Conservation (phyloP, 2,329 filamentous ascomycete genomes). For the Colletotrichum spaethianum region DNA sequence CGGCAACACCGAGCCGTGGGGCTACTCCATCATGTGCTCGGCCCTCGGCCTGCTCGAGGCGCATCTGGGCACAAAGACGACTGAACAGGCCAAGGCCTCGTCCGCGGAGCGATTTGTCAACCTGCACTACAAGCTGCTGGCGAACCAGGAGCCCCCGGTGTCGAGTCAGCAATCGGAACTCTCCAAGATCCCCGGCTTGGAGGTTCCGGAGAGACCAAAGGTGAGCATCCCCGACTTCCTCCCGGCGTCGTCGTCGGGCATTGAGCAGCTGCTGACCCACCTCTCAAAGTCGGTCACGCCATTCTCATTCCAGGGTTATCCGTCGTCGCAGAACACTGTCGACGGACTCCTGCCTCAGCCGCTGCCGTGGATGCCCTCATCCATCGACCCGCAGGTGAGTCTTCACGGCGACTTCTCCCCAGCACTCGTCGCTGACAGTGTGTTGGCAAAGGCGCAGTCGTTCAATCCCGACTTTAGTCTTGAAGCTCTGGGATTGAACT, state of each 20-base stretch:
- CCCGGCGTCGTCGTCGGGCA: not conserved
- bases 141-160: slow-evolving; percentile 65
- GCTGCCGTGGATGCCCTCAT: slow-evolving; percentile 52
- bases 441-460: slow-evolving; percentile 48
- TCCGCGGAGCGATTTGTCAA: slow-evolving; percentile 73
- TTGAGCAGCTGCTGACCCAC: slow-evolving; percentile 18
- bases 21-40: slow-evolving; percentile 75
- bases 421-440: slow-evolving; percentile 39
- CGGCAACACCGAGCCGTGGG: slow-evolving; percentile 76
- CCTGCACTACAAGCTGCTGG: slow-evolving; percentile 70
- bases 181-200: slow-evolving; percentile 48
- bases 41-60: slow-evolving; percentile 72
- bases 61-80: slow-evolving; percentile 70
- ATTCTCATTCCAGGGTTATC: slow-evolving; percentile 52
- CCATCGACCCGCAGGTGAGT: slow-evolving; percentile 46
- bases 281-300: slow-evolving; percentile 58
- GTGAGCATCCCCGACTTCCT: slow-evolving; percentile 47
- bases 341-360: slow-evolving; percentile 45
- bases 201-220: slow-evolving; percentile 55
- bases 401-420: slow-evolving; percentile 40
- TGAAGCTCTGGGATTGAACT: slow-evolving; percentile 66
- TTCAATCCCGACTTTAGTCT: slow-evolving; percentile 69
- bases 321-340: slow-evolving; percentile 36
- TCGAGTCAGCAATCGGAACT: slow-evolving; percentile 49
- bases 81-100: slow-evolving; percentile 70